Percentiles rank a stretch among this genome's conserved stretches.
These are phyloP conservation scores for Basipetospora chlamydospora DNA, from an alignment of 2,329 filamentous ascomycete genomes.

Conservation along the genomic window DNA sequence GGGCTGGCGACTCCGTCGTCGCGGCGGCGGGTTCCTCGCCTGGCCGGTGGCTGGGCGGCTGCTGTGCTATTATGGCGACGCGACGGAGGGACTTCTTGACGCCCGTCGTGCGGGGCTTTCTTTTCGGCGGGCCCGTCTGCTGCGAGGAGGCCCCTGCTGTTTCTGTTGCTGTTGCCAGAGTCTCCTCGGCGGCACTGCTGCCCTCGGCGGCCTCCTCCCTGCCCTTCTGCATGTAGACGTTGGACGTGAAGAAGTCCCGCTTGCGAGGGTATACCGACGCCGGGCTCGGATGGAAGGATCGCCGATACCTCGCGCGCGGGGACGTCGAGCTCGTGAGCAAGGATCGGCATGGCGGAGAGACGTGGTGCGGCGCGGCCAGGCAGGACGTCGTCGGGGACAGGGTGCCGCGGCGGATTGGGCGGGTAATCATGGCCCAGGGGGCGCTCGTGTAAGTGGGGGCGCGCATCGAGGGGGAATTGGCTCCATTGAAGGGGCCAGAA, in stretches of 20 bases:
- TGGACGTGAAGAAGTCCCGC: conserved; percentile 53
- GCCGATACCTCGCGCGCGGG: conserved; percentile 7
- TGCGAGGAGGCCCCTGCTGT: conserved; percentile 1
- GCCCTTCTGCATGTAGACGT: conserved; percentile 27
- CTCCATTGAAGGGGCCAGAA: conserved; percentile 3
- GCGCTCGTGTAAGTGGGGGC: not conserved
- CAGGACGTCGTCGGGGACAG: not conserved
- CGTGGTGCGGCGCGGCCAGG: not conserved
- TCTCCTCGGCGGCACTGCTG: too few species aligned
- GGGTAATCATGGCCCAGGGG: conserved; percentile 1
- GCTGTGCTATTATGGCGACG: conserved; percentile 75
- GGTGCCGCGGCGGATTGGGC: not conserved
- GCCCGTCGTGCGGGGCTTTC: conserved; percentile 29
- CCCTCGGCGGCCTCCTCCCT: conserved; percentile 16
- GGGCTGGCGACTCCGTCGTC: conserved; percentile 20
- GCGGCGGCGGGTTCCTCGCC: conserved; percentile 14
- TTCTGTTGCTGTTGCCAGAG: conserved; percentile 4
- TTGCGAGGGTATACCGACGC: conserved; percentile 33
- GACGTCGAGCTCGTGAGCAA: conserved; percentile 4
- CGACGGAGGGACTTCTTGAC: conserved; percentile 65
- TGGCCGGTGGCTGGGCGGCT: conserved; percentile 16
- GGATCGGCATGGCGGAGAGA: not conserved
- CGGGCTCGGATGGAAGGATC: conserved; percentile 32
- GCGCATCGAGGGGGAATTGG: not conserved
- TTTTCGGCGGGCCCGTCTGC: conserved; percentile 19